phyloP scores from a whole-genome alignment of 179 eudicot species.

The Pouteria campechiana region DNA sequence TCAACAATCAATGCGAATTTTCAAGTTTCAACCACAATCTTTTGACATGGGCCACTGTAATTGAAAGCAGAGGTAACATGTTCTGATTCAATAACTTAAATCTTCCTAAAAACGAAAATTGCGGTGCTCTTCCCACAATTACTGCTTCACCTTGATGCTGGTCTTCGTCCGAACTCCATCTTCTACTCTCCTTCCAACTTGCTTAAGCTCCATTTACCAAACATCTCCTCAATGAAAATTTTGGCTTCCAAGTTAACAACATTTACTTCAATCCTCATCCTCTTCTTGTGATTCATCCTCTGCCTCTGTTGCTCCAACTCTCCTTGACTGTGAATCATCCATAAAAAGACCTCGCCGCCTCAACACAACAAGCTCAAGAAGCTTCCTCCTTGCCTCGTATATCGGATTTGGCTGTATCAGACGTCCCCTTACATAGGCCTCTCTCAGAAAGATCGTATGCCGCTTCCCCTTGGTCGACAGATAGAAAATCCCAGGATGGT shows the following conservation, averaged over 20 bases:
- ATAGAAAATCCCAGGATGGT: constrained; percentile 93
- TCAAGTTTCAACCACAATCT: too few species aligned
- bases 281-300: constrained; percentile 19
- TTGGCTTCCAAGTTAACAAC: background rate
- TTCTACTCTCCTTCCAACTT: too few species aligned
- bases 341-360: constrained; percentile 51
- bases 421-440: constrained; percentile 76
- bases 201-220: too few species aligned
- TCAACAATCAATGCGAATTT: too few species aligned
- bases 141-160: too few species aligned
- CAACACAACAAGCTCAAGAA: constrained; percentile 59
- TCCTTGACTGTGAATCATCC: constrained; percentile 6
- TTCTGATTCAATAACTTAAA: too few species aligned
- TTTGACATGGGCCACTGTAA: too few species aligned
- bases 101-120: too few species aligned
- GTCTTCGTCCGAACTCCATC: too few species aligned
- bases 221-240: too few species aligned
- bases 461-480: constrained; percentile 77
- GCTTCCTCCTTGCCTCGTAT: constrained; percentile 71
- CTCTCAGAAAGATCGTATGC: constrained; percentile 80
- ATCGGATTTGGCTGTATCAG: constrained; percentile 67
- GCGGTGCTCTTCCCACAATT: too few species aligned
- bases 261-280: constrained; percentile 6
- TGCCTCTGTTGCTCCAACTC: constrained; percentile 7
- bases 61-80: too few species aligned